Percentiles rank a stretch among this genome's conserved stretches.
phyloP scores from a whole-genome alignment of 192 early-diverging fungal genomes.

The Umbelopsis isabellina region DNA sequence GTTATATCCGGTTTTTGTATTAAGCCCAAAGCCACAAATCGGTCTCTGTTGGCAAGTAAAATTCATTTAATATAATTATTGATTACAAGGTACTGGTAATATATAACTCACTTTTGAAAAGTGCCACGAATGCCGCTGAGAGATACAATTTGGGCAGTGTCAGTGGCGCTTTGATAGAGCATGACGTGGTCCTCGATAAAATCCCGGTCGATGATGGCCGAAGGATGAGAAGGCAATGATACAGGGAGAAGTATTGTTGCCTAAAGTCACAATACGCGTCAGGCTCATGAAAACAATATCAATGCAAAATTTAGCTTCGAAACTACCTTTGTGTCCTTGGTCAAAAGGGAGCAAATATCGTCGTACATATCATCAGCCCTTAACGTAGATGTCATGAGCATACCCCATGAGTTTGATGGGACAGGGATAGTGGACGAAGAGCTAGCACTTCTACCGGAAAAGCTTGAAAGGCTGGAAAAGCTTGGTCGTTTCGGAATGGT shows the following conservation, averaged over 20 bases:
- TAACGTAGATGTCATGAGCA: conserved; percentile 32
- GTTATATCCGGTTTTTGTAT: not conserved
- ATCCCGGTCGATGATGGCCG: conserved; percentile 38
- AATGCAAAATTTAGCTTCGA: conserved; percentile 35
- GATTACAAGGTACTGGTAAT: not conserved
- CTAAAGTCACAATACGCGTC: not conserved
- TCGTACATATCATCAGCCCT: conserved; percentile 18
- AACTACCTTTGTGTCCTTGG: conserved; percentile 19
- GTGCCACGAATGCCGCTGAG: conserved; percentile 38
- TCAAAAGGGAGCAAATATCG: not conserved
- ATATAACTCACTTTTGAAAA: conserved; percentile 37
- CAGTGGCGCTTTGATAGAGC: conserved; percentile 22
- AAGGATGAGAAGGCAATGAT: conserved; percentile 31
- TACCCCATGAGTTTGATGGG: conserved; percentile 41
- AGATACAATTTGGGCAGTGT: conserved; percentile 27
- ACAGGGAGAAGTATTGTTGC: conserved; percentile 35
- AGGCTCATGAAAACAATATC: not conserved
- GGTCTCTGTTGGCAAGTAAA: conserved; percentile 28
- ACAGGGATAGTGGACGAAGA: conserved; percentile 38
- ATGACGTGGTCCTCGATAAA: conserved; percentile 42
- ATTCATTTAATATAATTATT: not conserved
- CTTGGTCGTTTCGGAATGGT: conserved; percentile 9
- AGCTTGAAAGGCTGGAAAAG: conserved; percentile 21
- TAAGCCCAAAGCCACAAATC: conserved; percentile 33
- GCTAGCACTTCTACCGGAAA: conserved; percentile 4